Evolutionary conservation across 2,329 filamentous ascomycete species (phyloP).

Genomic region (Exophiala mesophila): DNA sequence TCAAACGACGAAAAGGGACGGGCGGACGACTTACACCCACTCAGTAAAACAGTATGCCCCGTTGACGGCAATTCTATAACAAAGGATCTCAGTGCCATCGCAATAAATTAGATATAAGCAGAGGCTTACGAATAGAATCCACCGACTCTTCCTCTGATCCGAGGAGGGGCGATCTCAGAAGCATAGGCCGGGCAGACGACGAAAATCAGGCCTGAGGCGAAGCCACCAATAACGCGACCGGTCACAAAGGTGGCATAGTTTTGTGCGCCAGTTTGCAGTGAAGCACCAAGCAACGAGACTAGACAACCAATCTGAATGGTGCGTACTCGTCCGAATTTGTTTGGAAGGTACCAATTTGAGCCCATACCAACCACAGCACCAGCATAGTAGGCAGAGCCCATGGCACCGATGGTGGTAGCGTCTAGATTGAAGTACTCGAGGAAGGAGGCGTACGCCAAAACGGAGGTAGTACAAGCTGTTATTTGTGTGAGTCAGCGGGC

Average conservation of each 20-base stretch:
- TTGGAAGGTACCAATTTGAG: neutral
- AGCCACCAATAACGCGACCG: constrained; percentile 10
- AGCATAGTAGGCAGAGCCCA: neutral
- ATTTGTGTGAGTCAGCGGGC: neutral
- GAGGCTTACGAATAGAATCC: constrained; percentile 5
- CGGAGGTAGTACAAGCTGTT: neutral
- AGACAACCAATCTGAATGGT: neutral
- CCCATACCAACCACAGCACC: neutral
- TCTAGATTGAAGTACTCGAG: neutral
- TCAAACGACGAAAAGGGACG: no score
- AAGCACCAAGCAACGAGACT: constrained; percentile 1
- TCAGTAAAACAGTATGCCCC: constrained; percentile 1
- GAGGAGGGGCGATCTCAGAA: constrained; percentile 9
- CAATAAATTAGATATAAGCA: constrained; percentile 1
- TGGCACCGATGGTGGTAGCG: neutral
- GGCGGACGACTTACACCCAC: constrained; percentile 4
- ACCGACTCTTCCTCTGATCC: constrained; percentile 7
- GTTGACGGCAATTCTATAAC: neutral
- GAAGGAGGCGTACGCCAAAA: constrained; percentile 6
- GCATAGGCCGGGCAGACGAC: constrained; percentile 9
- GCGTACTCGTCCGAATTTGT: neutral
- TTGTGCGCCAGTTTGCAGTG: constrained; percentile 11
- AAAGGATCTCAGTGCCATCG: no score
- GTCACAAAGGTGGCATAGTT: constrained; percentile 10
- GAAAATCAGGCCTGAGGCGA: constrained; percentile 11